Evolutionary conservation across 164 flowering plant species (phyloP), one percentile per base, ranked within the genome.

Genomic region (Saururus chinensis): DNA sequence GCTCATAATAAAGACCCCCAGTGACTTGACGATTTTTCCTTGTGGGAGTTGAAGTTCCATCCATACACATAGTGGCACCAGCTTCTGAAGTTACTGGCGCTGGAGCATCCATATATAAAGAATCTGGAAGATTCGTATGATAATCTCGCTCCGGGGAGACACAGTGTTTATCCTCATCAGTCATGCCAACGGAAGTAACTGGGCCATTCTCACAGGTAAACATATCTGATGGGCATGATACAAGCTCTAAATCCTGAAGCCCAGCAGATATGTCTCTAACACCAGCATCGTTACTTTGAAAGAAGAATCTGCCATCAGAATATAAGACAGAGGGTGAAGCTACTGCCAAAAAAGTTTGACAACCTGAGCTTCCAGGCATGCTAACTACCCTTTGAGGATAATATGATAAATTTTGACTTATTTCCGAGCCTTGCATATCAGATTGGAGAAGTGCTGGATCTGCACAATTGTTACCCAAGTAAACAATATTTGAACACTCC

Each of bases 1-100:
- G 93, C 67, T 95, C 97, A 73, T 95, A 95, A 64, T 71, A 89
- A 30, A 95, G 72, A 64, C 75, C 66, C 65, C 84, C 92, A 4
- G 77, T 60, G 56, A 76, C 86, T 26, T 71, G 70, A 63, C 77
- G 63, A 9, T 12, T 9, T 62, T 77, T 77, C 30, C 62, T 59
- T 1, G 42, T 54, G 25, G 12, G 40, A 53, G 60, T 60, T 62
- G 65, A 64, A 49, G 52, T 70, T 61, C 70, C 82, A 55, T 72
- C 76, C 21, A 49, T 21, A 9, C 72, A 22, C 42, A 77, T 60
- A 72, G 23, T 40, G 58, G 68, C 74, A 42, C 40, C 58, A 49
- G 60, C 45, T 60, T 75, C 73, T 9, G 73, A 57, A 51, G 69
- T 19, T 57, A 52, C 52, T 19, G 81, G 70, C 65, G 65, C 56